Evolutionary conservation across 352 stramenopile genomes (phyloP), one percentile per base, ranked within the genome.

Genomic region (Pythium folliculosum): DNA sequence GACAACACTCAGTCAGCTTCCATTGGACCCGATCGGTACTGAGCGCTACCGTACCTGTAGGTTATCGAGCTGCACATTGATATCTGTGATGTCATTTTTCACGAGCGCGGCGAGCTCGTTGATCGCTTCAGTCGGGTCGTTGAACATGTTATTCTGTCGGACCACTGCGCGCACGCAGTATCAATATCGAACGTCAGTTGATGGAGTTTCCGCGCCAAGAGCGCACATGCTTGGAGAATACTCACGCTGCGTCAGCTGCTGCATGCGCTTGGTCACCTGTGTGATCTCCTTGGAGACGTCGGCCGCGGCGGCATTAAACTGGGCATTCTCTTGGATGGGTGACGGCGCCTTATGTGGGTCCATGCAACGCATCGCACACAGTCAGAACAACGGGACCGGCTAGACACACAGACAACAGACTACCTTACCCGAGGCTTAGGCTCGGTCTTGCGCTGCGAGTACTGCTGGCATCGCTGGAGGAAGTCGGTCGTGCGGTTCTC

Each of bases 61-160:
- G 49, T 94, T 90, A 69, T 95, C 86, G 45, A 95, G 76, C 72
- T 95, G 84, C 60, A 86, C 81, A 64, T 92, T 92, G 75, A 95
- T 95, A 44, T 87, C 75, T 9, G 85, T 95, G 67, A 95, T 95
- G 61, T 95, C 87, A 49, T 92, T 90, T 78, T 95, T 94, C 47
- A 95, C 82, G 4, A 93, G 77, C 52, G 77, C 77, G 5, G 86
- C 85, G 48, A 94, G 71, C 73, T 91, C 85, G 54, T 95, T 95
- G 61, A 95, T 95, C 43, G 84, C 75, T 63, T 89, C 82, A 0
- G 83, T 92, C 23, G 87, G 87, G 65, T 95, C 87, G 59, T 95
- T 94, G 60, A 95, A 95, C 84, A 95, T 94, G 76, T 92, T 95
- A 65, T 92, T 93, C 72, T 95, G 84, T 38, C 86, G 81, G 37